A percentile compares a stretch with the other conserved stretches of the same genome.
phyloP scores from a whole-genome alignment of 768 basidiomycete species.

The Rubroboletus pulcherrimus region DNA sequence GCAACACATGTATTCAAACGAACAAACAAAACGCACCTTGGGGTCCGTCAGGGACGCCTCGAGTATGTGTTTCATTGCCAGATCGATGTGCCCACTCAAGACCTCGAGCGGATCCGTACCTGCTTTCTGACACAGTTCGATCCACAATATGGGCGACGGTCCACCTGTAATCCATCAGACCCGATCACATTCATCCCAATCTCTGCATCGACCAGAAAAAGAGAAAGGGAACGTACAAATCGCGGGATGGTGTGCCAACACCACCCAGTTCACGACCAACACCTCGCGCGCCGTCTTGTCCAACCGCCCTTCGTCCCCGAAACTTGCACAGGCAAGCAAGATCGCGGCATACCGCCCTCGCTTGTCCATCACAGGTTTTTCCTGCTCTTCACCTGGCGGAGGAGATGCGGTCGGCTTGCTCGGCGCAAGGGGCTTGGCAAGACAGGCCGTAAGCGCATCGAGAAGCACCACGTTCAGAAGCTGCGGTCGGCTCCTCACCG shows the following conservation, averaged over 20 bases:
- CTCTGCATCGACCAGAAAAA: not conserved
- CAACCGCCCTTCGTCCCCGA: slow-evolving; percentile 36
- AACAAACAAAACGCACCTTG: slow-evolving; percentile 38
- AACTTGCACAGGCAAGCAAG: slow-evolving; percentile 48
- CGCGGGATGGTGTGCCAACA: slow-evolving; percentile 71
- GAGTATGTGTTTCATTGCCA: slow-evolving; percentile 47
- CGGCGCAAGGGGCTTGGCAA: slow-evolving; percentile 37
- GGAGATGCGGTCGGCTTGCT: slow-evolving; percentile 17
- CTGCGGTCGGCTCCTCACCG: slow-evolving; percentile 41
- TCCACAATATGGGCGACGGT: slow-evolving; percentile 47
- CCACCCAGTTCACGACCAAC: slow-evolving; percentile 50
- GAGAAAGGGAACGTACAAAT: slow-evolving; percentile 43
- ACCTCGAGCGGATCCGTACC: slow-evolving; percentile 62
- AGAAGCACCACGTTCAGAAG: slow-evolving; percentile 51
- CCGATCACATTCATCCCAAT: not conserved
- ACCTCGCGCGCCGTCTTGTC: slow-evolving; percentile 40
- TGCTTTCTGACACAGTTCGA: slow-evolving; percentile 73
- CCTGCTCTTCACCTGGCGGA: slow-evolving; percentile 30
- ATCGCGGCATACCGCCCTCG: slow-evolving; percentile 51
- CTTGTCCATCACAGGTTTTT: slow-evolving; percentile 43
- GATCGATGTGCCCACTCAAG: slow-evolving; percentile 47
- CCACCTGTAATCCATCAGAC: slow-evolving; percentile 11
- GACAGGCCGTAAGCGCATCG: slow-evolving; percentile 51
- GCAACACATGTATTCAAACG: no score
- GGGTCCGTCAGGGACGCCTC: slow-evolving; percentile 41